These are phyloP conservation scores for Favolaschia claudopus DNA, from an alignment of 768 basidiomycete genomes.

Conservation along the genomic window DNA sequence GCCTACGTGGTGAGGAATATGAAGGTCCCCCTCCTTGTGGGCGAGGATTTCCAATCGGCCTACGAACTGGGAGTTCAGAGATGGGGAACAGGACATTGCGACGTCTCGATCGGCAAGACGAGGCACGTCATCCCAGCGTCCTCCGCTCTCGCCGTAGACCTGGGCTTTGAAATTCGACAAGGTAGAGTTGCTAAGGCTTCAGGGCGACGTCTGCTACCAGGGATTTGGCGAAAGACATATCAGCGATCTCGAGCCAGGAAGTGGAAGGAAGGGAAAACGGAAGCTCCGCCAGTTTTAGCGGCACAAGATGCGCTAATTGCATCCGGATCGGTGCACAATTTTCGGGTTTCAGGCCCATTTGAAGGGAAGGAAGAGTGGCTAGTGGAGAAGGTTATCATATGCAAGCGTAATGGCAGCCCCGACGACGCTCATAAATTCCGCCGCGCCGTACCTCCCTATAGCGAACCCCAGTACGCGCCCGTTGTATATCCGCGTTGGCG, in stretches of 20 bases:
- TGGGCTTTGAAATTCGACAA: constrained; percentile 11
- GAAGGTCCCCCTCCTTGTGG: constrained; percentile 34
- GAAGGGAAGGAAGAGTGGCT: constrained; percentile 17
- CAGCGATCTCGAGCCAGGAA: not conserved
- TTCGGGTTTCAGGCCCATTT: not conserved
- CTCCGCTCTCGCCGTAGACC: not conserved
- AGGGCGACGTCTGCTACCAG: not conserved
- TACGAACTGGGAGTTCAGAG: constrained; percentile 30
- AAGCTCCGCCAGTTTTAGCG: not conserved
- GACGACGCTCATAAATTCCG: constrained; percentile 20
- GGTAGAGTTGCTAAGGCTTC: not conserved
- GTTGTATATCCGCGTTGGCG: no score
- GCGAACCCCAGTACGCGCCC: no score
- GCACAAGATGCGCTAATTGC: not conserved
- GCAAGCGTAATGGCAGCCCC: constrained; percentile 14
- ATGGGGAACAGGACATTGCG: not conserved
- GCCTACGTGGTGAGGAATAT: constrained; percentile 34
- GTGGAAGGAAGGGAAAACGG: not conserved
- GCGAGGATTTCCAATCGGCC: constrained; percentile 34
- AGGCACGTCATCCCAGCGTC: constrained; percentile 8
- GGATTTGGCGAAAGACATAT: not conserved
- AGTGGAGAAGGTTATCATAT: constrained; percentile 9
- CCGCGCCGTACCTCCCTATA: no score
- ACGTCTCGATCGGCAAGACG: not conserved
- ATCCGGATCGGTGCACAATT: not conserved